Percentiles rank a stretch among this genome's conserved stretches.
phyloP scores from a whole-genome alignment of 257 asterid genomes.

The Lithospermum erythrorhizon region DNA sequence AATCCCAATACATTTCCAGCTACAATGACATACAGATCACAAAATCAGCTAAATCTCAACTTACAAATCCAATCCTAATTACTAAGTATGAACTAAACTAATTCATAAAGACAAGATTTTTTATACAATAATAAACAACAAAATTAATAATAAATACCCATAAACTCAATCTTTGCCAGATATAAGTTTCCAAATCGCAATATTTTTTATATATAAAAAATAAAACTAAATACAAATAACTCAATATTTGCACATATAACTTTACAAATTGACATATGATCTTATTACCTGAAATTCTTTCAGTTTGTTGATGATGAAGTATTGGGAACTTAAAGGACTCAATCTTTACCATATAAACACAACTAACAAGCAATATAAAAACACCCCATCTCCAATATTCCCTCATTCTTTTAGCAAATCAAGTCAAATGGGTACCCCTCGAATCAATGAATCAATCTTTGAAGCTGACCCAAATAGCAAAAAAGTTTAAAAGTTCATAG shows the following conservation, averaged over 20 bases:
- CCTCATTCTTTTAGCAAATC: conserved; percentile 5
- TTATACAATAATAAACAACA: no score
- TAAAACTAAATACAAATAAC: no score
- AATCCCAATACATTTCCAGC: background rate
- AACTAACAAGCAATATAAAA: conserved; percentile 9
- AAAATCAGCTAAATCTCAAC: conserved; percentile 2
- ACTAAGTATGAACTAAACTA: background rate
- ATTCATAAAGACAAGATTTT: background rate
- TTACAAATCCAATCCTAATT: background rate
- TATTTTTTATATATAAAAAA: no score
- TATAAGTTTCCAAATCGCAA: no score
- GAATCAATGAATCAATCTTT: conserved; percentile 11
- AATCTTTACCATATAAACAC: conserved; percentile 7
- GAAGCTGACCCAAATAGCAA: conserved; percentile 6
- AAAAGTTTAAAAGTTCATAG: conserved; percentile 39
- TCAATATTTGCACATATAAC: no score
- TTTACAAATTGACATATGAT: background rate
- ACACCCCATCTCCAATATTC: conserved; percentile 17
- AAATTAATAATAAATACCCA: no score
- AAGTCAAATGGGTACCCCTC: background rate
- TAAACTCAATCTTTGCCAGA: no score
- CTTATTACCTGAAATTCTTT: conserved; percentile 31
- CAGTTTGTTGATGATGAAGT: conserved; percentile 28
- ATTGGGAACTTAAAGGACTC: conserved; percentile 27
- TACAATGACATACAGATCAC: background rate